phyloP scores from a whole-genome alignment of 345 rosid genomes.

The Dimocarpus longan region DNA sequence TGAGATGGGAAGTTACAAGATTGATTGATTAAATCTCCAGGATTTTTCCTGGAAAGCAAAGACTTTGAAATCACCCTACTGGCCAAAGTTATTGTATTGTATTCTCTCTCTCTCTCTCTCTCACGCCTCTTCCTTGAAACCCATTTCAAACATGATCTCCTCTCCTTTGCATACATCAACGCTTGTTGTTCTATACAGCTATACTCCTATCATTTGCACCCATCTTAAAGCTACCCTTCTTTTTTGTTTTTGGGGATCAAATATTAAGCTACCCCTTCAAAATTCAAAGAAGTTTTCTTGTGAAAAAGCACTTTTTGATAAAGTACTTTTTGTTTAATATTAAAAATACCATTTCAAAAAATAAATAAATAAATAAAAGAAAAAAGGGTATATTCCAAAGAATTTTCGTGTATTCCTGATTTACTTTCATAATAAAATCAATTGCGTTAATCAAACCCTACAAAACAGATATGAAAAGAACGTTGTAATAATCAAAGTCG shows the following conservation, averaged over 20 bases:
- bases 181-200: too few species aligned
- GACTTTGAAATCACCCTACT: background rate
- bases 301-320: background rate
- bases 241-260: too few species aligned
- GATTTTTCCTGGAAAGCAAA: slow-evolving; percentile 5
- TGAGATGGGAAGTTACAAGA: background rate
- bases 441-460: too few species aligned
- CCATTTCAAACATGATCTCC: background rate
- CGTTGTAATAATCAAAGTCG: too few species aligned
- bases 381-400: background rate
- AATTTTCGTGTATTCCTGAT: too few species aligned
- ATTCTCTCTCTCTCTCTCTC: background rate
- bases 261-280: background rate
- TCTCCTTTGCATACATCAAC: background rate
- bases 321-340: background rate
- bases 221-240: background rate
- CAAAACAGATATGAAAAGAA: too few species aligned
- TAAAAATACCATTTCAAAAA: background rate
- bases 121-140: background rate
- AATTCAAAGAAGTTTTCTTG: background rate
- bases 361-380: background rate
- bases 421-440: too few species aligned
- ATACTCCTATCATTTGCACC: background rate
- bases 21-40: background rate
- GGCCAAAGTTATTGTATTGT: background rate